Evolutionary conservation across 2,329 filamentous ascomycete species (phyloP), one percentile per base, ranked within the genome.

Genomic region (Venturia oleaginea): DNA sequence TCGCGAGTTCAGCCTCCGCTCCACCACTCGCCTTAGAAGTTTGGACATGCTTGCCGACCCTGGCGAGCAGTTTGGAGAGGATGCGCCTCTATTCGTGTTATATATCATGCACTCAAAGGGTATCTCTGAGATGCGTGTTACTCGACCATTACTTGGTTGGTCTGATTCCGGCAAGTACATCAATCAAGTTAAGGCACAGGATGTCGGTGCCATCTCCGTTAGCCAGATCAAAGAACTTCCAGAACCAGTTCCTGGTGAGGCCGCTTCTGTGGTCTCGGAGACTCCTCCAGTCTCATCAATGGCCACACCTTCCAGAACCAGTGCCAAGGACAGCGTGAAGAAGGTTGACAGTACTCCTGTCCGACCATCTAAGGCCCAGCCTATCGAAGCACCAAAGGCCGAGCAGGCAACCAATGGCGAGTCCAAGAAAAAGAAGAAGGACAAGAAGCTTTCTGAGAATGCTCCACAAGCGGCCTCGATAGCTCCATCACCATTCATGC

Each of bases 51-150:
- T 97, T 32, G 86, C 87, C 71, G 87, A 83, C 69, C 86, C 89
- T 40, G 80, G 80, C 66, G 70, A 75, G 13, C 63, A 73, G 69
- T 61, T 64, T 38, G 59, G 59, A 8, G 59, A 65, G 7, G 89
- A 94, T 68, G 85, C 85, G 19, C 86, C 88, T 0, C 78, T 97
- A 17, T 97, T 99, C 71, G 94, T 99, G 78, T 82, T 99, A 11
- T 99, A 99, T 74, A 89, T 91, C 38, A 96, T 97, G 88, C 93
- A 99, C 76, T 97, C 94, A 13, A 95, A 92, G 78, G 94, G 94
- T 67, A 92, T 97, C n/a, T 48, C 46, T 3, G 64, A 65, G 48
- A 32, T 65, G 59, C 37, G 55, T 11, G 34, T 65, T 15, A 73
- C 72, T 51, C 70, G 64, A 22, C 34, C 51, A 24, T 32, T 43